These are phyloP conservation scores for Aspergillus sojae DNA, from an alignment of 2,329 filamentous ascomycete genomes.

Conservation along the genomic window DNA sequence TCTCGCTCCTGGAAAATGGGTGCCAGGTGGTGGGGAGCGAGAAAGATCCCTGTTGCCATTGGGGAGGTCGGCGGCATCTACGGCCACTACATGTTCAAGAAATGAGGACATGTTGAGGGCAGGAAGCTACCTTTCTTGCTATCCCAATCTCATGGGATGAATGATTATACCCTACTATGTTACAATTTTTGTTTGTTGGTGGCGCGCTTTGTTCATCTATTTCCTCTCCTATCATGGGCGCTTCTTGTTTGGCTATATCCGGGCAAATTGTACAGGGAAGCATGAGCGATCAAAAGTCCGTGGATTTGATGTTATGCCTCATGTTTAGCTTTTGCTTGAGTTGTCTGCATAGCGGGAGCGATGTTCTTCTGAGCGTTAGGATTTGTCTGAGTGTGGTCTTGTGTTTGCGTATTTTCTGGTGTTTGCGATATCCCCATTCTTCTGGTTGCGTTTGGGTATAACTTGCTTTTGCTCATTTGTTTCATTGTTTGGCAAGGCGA, in stretches of 20 bases:
- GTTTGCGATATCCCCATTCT: conserved; percentile 14
- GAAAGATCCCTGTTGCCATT: conserved; percentile 62
- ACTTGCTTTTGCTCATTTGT: conserved; percentile 13
- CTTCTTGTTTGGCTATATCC: conserved; percentile 14
- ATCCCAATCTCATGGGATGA: conserved; percentile 16
- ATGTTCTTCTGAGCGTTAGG: conserved; percentile 12
- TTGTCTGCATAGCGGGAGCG: conserved; percentile 26
- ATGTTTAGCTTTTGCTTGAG: conserved; percentile 19
- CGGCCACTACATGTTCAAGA: conserved; percentile 63
- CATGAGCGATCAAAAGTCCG: conserved; percentile 18
- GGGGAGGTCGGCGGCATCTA: conserved; percentile 62
- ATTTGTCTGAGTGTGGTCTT: conserved; percentile 10
- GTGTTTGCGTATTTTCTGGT: background rate
- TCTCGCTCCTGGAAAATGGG: conserved; percentile 78
- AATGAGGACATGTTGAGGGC: conserved; percentile 32
- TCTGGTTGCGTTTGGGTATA: conserved; percentile 1
- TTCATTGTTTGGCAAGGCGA: conserved; percentile 27
- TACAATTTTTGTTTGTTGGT: conserved; percentile 11
- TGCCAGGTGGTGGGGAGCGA: conserved; percentile 80
- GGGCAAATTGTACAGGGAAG: conserved; percentile 15
- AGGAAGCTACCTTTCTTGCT: conserved; percentile 13
- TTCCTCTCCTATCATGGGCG: conserved; percentile 16
- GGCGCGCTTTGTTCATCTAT: conserved; percentile 10
- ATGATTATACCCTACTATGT: conserved; percentile 20
- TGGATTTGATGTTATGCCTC: conserved; percentile 12